These are phyloP conservation scores for Mollisiaceae sp. DNA, from an alignment of 2,329 filamentous ascomycete genomes.

Conservation along the genomic window DNA sequence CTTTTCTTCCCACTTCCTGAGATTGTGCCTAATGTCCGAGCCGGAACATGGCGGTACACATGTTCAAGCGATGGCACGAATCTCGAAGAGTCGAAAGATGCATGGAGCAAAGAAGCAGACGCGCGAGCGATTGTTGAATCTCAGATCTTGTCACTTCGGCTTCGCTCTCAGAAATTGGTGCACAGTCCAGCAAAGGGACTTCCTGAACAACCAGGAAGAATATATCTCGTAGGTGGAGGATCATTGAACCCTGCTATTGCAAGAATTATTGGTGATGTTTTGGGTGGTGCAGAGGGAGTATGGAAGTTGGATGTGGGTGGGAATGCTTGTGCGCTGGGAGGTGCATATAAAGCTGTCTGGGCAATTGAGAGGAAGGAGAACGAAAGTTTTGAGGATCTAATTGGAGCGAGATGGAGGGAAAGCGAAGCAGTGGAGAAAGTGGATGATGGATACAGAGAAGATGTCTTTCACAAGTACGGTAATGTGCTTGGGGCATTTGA, in stretches of 20 bases:
- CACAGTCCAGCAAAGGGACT: constrained; percentile 57
- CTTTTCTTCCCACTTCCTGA: constrained; percentile 96
- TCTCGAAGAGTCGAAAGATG: constrained; percentile 46
- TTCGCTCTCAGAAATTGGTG: constrained; percentile 82
- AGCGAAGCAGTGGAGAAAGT: constrained; percentile 82
- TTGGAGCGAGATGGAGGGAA: constrained; percentile 85
- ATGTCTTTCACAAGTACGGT: constrained; percentile 79
- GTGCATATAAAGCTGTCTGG: constrained; percentile 97
- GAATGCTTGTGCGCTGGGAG: constrained; percentile 92
- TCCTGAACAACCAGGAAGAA: constrained; percentile 82
- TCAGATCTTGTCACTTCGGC: constrained; percentile 89
- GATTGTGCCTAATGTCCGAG: constrained; percentile 88
- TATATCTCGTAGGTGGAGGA: constrained; percentile 95
- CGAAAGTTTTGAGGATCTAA: constrained; percentile 87
- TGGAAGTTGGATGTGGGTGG: constrained; percentile 94
- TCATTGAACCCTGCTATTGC: constrained; percentile 90
- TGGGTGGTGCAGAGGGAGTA: constrained; percentile 87
- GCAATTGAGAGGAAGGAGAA: constrained; percentile 69
- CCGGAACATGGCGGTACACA: constrained; percentile 86
- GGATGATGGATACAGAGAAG: constrained; percentile 77
- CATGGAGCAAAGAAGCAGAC: constrained; percentile 70
- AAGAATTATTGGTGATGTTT: constrained; percentile 80
- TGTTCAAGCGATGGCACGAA: constrained; percentile 60
- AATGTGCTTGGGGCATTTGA: constrained; percentile 77
- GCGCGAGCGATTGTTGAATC: constrained; percentile 89